Conservation (phyloP, 2,329 filamentous ascomycete genomes). For the Lasiodiplodia gonubiensis region DNA sequence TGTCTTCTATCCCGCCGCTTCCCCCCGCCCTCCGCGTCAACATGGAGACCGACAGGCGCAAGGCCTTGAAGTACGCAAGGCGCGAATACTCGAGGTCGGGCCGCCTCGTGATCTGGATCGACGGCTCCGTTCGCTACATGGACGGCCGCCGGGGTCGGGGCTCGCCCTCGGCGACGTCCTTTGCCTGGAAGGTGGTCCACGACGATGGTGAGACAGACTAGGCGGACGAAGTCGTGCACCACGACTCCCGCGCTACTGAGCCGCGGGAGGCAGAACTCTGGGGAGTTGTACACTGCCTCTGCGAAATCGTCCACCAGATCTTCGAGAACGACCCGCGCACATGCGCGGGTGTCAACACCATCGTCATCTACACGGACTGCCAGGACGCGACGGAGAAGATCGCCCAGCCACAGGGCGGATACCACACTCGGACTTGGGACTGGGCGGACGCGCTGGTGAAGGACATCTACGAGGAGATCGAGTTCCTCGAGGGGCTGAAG, state of each 20-base stretch:
- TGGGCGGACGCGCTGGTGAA: background rate
- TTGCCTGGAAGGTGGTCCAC: background rate
- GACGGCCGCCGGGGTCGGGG: too few species aligned
- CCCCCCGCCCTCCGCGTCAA: background rate
- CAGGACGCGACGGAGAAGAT: background rate
- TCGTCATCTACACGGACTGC: constrained; percentile 2
- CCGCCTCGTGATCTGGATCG: background rate
- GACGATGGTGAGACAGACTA: background rate
- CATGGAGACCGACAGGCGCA: background rate
- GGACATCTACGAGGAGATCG: background rate
- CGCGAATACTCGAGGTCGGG: background rate
- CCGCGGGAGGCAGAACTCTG: background rate
- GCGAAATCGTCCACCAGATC: background rate
- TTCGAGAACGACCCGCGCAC: background rate
- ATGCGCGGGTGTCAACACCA: background rate
- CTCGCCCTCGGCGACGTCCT: background rate
- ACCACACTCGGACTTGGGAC: background rate
- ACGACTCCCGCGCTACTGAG: background rate
- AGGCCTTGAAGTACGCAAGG: background rate
- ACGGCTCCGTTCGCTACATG: background rate
- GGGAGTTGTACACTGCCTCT: background rate
- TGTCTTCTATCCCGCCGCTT: background rate
- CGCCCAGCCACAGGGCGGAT: background rate
- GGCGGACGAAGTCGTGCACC: background rate
- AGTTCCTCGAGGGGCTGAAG: background rate